These are phyloP conservation scores for Mollisia scopiformis DNA, from an alignment of 2,329 filamentous ascomycete genomes.

Conservation along the genomic window DNA sequence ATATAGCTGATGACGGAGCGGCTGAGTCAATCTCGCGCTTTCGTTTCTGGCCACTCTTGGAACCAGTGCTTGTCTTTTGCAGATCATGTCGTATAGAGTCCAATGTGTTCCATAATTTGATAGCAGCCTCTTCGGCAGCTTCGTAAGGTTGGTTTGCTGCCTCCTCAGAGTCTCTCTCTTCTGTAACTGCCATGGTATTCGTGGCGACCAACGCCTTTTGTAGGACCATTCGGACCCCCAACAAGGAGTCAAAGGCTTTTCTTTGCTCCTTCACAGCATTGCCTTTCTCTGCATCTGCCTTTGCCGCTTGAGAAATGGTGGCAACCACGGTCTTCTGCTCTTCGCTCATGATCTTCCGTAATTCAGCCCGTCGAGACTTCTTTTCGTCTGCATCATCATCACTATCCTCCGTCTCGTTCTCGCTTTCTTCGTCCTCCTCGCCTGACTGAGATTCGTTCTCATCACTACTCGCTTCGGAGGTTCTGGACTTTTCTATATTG, in stretches of 20 bases:
- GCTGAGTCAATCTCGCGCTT: constrained; percentile 56
- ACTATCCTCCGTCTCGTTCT: constrained; percentile 30
- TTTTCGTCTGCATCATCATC: constrained; percentile 37
- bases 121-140: constrained; percentile 82
- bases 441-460: constrained; percentile 27
- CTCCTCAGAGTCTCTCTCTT: constrained; percentile 45
- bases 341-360: constrained; percentile 69
- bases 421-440: constrained; percentile 35
- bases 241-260: constrained; percentile 81
- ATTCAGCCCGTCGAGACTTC: constrained; percentile 52
- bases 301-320: constrained; percentile 63
- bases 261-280: constrained; percentile 84
- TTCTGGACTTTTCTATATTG: constrained; percentile 36
- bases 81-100: constrained; percentile 69
- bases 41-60: constrained; percentile 59
- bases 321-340: constrained; percentile 69
- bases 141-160: constrained; percentile 56
- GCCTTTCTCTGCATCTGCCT: constrained; percentile 83
- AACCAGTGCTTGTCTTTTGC: constrained; percentile 47
- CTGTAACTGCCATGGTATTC: constrained; percentile 67
- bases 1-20: constrained; percentile 68
- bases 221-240: constrained; percentile 88
- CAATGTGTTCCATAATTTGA: constrained; percentile 83
- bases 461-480: constrained; percentile 32
- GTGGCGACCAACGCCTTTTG: constrained; percentile 87